Evolutionary conservation across 2,329 filamentous ascomycete species (phyloP).

Genomic region (Botrytis elliptica): DNA sequence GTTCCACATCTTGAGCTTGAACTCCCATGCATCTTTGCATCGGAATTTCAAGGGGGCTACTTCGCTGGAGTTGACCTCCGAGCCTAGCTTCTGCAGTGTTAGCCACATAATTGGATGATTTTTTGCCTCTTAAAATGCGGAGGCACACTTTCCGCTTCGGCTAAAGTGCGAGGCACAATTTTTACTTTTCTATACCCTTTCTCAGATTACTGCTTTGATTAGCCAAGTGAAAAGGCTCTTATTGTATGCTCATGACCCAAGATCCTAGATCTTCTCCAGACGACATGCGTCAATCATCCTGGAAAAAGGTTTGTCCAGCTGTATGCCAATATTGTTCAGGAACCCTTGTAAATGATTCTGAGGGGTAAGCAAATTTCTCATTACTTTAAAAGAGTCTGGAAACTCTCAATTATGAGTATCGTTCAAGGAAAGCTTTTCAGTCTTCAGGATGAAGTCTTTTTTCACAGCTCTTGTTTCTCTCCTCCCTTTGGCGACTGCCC

Average conservation of each 20-base stretch:
- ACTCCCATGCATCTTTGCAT: neutral
- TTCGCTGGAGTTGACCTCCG: neutral
- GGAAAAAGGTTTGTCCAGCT: neutral
- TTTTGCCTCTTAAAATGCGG: conserved; percentile 4
- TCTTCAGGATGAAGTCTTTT: conserved; percentile 9
- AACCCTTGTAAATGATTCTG: conserved; percentile 4
- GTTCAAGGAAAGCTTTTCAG: neutral
- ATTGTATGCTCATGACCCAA: neutral
- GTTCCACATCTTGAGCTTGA: neutral
- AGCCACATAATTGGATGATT: neutral
- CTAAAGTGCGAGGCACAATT: neutral
- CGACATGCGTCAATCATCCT: neutral
- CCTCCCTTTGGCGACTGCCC: neutral
- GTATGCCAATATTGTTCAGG: neutral
- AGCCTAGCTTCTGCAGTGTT: neutral
- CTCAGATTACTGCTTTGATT: neutral
- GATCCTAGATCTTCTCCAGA: neutral
- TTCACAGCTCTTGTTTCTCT: conserved; percentile 7
- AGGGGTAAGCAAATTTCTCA: neutral
- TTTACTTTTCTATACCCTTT: neutral
- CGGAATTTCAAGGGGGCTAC: neutral
- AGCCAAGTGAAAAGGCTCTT: neutral
- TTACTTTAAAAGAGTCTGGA: neutral
- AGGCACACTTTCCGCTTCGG: conserved; percentile 18
- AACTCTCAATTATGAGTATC: neutral